Conservation (phyloP, 1,284 basidiomycete species). For the Rhodotorula sp. region DNA sequence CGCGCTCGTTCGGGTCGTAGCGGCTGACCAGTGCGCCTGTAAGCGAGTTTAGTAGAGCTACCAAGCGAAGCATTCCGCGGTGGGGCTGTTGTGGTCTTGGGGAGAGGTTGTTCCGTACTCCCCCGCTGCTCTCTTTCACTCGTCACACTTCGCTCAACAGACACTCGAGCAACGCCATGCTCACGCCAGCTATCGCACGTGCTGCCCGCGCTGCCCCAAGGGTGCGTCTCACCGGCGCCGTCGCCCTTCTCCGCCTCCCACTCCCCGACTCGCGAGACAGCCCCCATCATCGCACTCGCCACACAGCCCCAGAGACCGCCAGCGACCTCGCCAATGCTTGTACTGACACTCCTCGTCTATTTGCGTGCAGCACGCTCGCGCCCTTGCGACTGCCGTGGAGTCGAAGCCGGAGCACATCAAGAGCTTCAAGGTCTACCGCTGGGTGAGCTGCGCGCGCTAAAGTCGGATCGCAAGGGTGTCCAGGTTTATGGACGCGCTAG, state of each 20-base stretch:
- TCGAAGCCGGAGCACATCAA: slow-evolving; percentile 57
- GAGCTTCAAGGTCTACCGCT: slow-evolving; percentile 95
- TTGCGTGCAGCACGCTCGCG: slow-evolving; percentile 10
- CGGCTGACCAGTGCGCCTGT: too few species aligned
- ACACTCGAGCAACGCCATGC: neutral
- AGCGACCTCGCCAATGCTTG: neutral
- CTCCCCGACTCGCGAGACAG: too few species aligned
- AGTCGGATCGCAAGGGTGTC: too few species aligned
- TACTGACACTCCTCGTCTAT: neutral
- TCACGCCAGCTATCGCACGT: slow-evolving; percentile 12
- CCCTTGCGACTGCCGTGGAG: slow-evolving; percentile 30
- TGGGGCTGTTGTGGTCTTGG: too few species aligned
- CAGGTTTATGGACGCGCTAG: too few species aligned
- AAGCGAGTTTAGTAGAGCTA: too few species aligned
- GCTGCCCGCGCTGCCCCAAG: slow-evolving; percentile 12
- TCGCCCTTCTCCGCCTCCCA: neutral
- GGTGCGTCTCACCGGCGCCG: neutral
- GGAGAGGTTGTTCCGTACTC: neutral
- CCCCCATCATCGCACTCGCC: too few species aligned
- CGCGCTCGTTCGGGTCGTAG: too few species aligned
- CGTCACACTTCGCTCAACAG: neutral
- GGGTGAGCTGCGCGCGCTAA: slow-evolving; percentile 59
- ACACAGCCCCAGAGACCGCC: neutral
- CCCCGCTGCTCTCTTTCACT: neutral
- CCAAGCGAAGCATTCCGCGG: too few species aligned